These are phyloP conservation scores for Aspergillus sparsus DNA, from an alignment of 495 filamentous ascomycete genomes.

Conservation along the genomic window DNA sequence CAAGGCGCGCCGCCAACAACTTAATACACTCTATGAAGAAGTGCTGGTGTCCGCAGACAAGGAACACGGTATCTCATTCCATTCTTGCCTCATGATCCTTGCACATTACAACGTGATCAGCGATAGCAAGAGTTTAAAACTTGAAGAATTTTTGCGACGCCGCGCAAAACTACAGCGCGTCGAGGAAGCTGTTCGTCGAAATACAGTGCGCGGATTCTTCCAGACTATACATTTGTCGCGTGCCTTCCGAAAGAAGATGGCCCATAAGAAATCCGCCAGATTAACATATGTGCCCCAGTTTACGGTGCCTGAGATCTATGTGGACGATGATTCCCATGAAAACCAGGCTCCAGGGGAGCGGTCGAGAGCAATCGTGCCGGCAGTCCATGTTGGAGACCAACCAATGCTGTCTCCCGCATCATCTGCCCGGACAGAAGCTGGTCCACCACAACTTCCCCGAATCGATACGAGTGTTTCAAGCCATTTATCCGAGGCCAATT, in stretches of 20 bases:
- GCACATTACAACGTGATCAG: constrained; percentile 99
- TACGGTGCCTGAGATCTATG: constrained; percentile 84
- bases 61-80: constrained; percentile 87
- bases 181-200: constrained; percentile 90
- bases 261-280: constrained; percentile 66
- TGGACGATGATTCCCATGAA: constrained; percentile 66
- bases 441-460: constrained; percentile 38
- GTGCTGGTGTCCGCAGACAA: constrained; percentile 90
- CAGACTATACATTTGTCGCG: constrained; percentile 91
- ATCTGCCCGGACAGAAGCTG: constrained; percentile 31
- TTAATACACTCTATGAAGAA: constrained; percentile 95
- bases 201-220: constrained; percentile 91
- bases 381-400: constrained; percentile 13
- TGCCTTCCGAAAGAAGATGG: constrained; percentile 70
- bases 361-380: constrained; percentile 15
- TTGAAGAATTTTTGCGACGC: constrained; percentile 94
- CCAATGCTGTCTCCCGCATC: constrained; percentile 45
- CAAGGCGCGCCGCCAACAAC: constrained; percentile 67
- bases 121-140: constrained; percentile 89
- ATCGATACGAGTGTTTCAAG: constrained; percentile 44
- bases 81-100: constrained; percentile 90
- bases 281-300: constrained; percentile 79
- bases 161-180: constrained; percentile 89
- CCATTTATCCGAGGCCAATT: constrained; percentile 34
- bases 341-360: constrained; percentile 27